Percentiles rank a stretch among this genome's conserved stretches.
These are phyloP conservation scores for Tolypocladium ophioglossoides DNA, from an alignment of 2,329 filamentous ascomycete genomes.

Conservation along the genomic window DNA sequence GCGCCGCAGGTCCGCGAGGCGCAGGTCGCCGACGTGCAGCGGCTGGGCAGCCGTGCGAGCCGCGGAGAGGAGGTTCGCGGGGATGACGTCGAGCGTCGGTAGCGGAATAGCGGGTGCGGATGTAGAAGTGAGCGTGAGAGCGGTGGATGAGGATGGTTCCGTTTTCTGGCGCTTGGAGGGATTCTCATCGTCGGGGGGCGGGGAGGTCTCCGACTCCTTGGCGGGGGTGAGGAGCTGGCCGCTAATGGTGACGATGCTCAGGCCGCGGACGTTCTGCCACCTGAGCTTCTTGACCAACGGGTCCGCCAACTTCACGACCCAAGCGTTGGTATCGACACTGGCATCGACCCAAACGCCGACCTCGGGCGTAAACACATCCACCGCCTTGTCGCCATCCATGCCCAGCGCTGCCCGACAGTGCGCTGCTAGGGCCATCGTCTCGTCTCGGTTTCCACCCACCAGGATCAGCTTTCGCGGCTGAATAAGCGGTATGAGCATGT, in stretches of 20 bases:
- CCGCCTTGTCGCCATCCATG: conserved; percentile 35
- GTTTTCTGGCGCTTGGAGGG: conserved; percentile 40
- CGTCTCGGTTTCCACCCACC: conserved; percentile 67
- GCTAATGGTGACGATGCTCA: conserved; percentile 88
- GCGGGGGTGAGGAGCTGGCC: conserved; percentile 45
- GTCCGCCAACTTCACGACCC: conserved; percentile 86
- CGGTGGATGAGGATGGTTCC: conserved; percentile 16
- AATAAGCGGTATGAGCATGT: conserved; percentile 91
- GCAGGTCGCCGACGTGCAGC: conserved; percentile 86
- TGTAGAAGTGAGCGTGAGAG: conserved; percentile 1
- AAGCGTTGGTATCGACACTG: conserved; percentile 95
- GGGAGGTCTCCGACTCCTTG: neutral
- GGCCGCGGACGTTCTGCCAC: conserved; percentile 87
- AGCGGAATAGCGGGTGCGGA: conserved; percentile 19
- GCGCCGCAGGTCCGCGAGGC: conserved; percentile 77
- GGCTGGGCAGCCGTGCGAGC: conserved; percentile 72
- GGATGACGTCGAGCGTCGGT: conserved; percentile 44
- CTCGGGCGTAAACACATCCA: conserved; percentile 72
- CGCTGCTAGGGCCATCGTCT: conserved; percentile 67
- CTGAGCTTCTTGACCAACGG: conserved; percentile 74
- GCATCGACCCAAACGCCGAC: conserved; percentile 72
- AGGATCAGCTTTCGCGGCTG: conserved; percentile 90
- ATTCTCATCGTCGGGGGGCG: conserved; percentile 23
- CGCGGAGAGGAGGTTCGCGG: conserved; percentile 53
- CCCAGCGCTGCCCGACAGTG: conserved; percentile 64